A percentile compares a stretch with the other conserved stretches of the same genome.
phyloP scores from a whole-genome alignment of 2,329 filamentous ascomycete species.

The Macrophomina phaseolina region DNA sequence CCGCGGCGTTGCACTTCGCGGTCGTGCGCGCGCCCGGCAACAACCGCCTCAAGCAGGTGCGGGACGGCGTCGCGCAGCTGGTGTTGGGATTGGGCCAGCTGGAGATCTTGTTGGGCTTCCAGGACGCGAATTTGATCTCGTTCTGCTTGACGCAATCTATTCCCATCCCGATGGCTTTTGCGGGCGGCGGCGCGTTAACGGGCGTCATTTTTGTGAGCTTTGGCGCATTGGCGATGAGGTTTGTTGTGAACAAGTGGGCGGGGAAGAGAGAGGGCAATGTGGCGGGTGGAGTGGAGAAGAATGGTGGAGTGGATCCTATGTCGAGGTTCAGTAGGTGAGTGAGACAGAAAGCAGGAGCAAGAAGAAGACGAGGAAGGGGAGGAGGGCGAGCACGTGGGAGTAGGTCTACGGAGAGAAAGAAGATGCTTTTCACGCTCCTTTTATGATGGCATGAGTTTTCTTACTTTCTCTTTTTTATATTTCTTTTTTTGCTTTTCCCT shows the following conservation, averaged over 20 bases:
- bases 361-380: no score
- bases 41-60: background rate
- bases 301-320: background rate
- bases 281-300: background rate
- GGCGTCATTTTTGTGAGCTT: background rate
- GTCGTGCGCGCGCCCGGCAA: background rate
- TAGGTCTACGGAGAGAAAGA: no score
- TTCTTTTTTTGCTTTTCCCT: no score
- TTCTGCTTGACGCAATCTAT: constrained; percentile 6
- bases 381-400: background rate
- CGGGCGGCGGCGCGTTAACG: background rate
- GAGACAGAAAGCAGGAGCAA: no score
- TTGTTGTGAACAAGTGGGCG: background rate
- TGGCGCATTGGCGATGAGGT: background rate
- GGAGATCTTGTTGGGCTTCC: constrained; percentile 1
- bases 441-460: no score
- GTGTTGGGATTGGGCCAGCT: background rate
- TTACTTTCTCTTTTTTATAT: no score
- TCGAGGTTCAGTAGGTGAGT: constrained; percentile 11
- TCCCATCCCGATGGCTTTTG: constrained; percentile 3
- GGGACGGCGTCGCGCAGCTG: background rate
- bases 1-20: background rate
- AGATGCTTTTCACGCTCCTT: no score
- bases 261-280: background rate
- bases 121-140: constrained; percentile 3